Conservation (phyloP, 176 grass and related monocot species). For the Hordeum marinum region DNA sequence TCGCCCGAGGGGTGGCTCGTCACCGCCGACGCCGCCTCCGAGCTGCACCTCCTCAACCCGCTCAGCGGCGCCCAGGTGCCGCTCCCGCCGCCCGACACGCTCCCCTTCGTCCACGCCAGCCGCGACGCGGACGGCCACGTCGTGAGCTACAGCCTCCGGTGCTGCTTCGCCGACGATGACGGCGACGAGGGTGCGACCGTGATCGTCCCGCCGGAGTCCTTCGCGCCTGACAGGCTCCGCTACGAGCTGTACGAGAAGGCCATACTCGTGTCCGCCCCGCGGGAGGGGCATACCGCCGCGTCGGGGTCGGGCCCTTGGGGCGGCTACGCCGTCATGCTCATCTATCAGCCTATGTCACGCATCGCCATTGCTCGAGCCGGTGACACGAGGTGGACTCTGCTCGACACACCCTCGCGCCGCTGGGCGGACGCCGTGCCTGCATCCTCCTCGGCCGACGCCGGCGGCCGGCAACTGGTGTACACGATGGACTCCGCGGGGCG, state of each 20-base stretch:
- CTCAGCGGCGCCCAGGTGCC: conserved; percentile 25
- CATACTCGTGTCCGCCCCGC: conserved; percentile 20
- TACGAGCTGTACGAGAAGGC: conserved; percentile 57
- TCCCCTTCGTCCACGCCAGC: conserved; percentile 27
- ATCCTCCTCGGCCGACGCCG: background rate
- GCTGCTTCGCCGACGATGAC: background rate
- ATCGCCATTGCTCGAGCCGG: conserved; percentile 36
- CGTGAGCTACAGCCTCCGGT: conserved; percentile 14
- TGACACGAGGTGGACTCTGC: conserved; percentile 22
- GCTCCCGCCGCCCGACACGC: conserved; percentile 36
- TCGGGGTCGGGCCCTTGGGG: background rate
- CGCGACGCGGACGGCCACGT: background rate
- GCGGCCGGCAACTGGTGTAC: background rate
- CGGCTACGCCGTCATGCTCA: conserved; percentile 45
- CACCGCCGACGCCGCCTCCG: conserved; percentile 31
- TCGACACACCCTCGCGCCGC: conserved; percentile 33
- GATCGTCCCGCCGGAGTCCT: conserved; percentile 16
- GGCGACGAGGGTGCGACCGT: background rate
- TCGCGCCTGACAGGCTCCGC: conserved; percentile 30
- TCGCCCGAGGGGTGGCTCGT: conserved; percentile 43
- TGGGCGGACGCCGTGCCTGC: conserved; percentile 43
- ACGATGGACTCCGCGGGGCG: conserved; percentile 33
- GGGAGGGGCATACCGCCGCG: background rate
- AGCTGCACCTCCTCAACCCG: conserved; percentile 49
- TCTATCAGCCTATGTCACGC: conserved; percentile 41